phyloP scores from a whole-genome alignment of 441 rosid genomes.

The Eruca vesicaria region DNA sequence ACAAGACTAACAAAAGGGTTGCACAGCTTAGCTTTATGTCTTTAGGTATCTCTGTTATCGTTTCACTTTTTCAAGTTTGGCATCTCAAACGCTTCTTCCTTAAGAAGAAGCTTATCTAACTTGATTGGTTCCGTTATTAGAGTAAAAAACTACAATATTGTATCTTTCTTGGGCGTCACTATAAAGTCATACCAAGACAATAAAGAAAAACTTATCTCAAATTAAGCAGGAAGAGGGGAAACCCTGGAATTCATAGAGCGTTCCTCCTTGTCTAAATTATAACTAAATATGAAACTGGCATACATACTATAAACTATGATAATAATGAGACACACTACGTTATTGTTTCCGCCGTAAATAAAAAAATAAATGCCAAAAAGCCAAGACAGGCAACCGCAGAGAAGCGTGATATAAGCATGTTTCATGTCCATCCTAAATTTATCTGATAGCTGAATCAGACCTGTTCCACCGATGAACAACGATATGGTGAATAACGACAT shows the following conservation, averaged over 20 bases:
- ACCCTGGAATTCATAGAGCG: background rate
- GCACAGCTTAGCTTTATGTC: conserved; percentile 69
- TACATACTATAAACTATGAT: no score
- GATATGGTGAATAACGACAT: background rate
- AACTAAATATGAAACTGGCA: no score
- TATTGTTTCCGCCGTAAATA: no score
- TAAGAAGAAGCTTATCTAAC: conserved; percentile 37
- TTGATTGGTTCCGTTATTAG: background rate
- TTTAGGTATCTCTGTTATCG: conserved; percentile 53
- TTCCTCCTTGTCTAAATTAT: background rate
- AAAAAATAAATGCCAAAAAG: background rate
- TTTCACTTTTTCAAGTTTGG: conserved; percentile 62
- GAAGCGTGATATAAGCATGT: background rate
- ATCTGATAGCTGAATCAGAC: background rate
- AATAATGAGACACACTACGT: no score
- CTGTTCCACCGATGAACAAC: background rate
- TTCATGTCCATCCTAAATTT: background rate
- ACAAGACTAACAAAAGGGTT: conserved; percentile 66
- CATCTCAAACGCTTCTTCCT: conserved; percentile 60
- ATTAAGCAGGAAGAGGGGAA: background rate
- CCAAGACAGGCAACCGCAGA: background rate
- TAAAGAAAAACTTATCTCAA: background rate
- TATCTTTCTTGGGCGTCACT: background rate
- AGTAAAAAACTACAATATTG: background rate
- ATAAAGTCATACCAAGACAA: background rate